Conservation (phyloP, 495 filamentous ascomycete species). For the Penicilliopsis zonata region DNA sequence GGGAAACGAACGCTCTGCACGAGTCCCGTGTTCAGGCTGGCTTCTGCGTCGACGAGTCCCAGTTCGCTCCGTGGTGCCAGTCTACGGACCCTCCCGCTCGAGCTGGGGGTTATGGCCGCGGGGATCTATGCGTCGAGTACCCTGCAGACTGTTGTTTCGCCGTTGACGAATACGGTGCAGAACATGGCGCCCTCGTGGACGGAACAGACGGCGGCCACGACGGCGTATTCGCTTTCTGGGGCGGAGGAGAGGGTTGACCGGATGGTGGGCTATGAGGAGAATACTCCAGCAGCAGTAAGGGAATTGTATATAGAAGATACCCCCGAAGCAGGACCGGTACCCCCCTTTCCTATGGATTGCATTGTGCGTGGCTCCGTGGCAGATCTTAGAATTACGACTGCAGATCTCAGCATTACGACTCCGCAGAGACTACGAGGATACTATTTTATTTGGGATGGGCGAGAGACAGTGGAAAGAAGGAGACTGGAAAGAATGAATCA, state of each 20-base stretch:
- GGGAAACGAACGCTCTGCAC: conserved; percentile 44
- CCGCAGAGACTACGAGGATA: conserved; percentile 41
- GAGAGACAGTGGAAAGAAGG: too few species aligned
- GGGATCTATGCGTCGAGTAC: conserved; percentile 39
- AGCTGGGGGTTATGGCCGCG: conserved; percentile 46
- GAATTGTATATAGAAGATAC: conserved; percentile 6
- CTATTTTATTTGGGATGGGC: conserved; percentile 48
- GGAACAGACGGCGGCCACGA: conserved; percentile 24
- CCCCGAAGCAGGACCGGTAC: conserved; percentile 36
- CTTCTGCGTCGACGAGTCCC: conserved; percentile 45
- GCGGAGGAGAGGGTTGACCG: conserved; percentile 21
- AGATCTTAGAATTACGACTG: too few species aligned
- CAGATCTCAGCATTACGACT: too few species aligned
- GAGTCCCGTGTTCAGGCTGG: conserved; percentile 52
- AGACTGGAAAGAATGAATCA: conserved; percentile 16
- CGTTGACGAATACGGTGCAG: conserved; percentile 29
- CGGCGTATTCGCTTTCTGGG: conserved; percentile 28
- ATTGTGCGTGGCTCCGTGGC: too few species aligned
- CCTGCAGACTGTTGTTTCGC: conserved; percentile 33
- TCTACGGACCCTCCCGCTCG: conserved; percentile 49
- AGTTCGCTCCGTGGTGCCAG: conserved; percentile 52
- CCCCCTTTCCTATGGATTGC: conserved; percentile 48
- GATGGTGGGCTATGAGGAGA: conserved; percentile 9
- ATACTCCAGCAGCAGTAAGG: conserved; percentile 9
- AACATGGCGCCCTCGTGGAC: conserved; percentile 25